Base-by-base conservation (phyloP, 2,329 filamentous ascomycete species). In the Xylaria polymorpha region DNA sequence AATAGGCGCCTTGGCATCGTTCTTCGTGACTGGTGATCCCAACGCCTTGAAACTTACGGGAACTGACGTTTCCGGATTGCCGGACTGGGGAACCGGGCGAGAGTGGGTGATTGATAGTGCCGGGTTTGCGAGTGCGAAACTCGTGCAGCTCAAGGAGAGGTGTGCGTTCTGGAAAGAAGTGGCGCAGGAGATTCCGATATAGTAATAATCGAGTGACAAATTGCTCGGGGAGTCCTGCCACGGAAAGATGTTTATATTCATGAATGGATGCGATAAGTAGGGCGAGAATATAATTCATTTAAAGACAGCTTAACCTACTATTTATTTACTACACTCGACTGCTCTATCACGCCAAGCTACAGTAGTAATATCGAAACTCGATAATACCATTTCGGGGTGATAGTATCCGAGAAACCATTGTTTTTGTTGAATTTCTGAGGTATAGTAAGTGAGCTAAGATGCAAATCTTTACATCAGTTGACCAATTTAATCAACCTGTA, bases 21-120 rank as follows among this genome's bases (percentile, higher is more conserved):
- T 90, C 76, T 85, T 90, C 67, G 82, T 86, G 75, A 88, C 85
- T 0, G 87, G 86, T 0, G 83, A 89, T 75, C 87, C 88, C 0
- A 89, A 90, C 73, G 78, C 81, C 14, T 81, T 86, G 66, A 90
- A 89, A 67, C 69, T 89, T 43, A 88, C 86, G 0, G 80, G 82
- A 62, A 67, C 67, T 1, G 80, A 78, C 35, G 75, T 83, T 56
- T 77, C 78, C 18, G 84, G 80, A 1, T 83, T 89, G 8, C 87
- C 87, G 1, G 69, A 76, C 10, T 71, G 86, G 8, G 74, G 76
- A 20, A 74, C 78, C 0, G 81, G 80, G 0, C 74, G 82, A 66
- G 83, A 90, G 75, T 89, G 87, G 74, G 81, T 88, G 3, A 80
- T 90, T 43, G 76, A 79, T 15, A 74, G 72, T n/a, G 75, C 76